phyloP scores from a whole-genome alignment of 257 asterid species.

The Verbena officinalis region DNA sequence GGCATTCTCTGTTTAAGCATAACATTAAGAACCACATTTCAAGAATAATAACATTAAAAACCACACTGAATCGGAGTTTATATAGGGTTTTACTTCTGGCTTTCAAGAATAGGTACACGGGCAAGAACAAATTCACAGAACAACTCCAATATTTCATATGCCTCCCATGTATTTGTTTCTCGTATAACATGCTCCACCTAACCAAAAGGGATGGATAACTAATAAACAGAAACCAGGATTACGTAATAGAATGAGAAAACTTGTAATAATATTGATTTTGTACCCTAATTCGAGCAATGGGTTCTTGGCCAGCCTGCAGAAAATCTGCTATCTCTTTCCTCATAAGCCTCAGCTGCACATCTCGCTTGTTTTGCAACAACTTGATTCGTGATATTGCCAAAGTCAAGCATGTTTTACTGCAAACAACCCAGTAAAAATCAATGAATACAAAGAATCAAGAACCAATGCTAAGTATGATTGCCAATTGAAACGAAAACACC shows the following conservation, averaged over 20 bases:
- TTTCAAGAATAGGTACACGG: conserved; percentile 84
- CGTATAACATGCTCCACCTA: conserved; percentile 96
- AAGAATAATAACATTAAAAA: conserved; percentile 9
- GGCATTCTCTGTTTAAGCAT: conserved; percentile 73
- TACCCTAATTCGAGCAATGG: conserved; percentile 92
- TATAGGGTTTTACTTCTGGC: conserved; percentile 56
- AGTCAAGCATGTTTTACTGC: conserved; percentile 89
- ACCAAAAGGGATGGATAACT: conserved; percentile 25
- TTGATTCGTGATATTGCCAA: conserved; percentile 85
- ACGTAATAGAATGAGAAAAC: conserved; percentile 3
- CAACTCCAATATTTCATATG: conserved; percentile 78
- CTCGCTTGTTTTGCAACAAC: conserved; percentile 89
- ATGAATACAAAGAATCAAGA: conserved; percentile 1
- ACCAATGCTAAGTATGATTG: not conserved
- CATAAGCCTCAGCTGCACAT: conserved; percentile 77
- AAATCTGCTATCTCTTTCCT: conserved; percentile 89
- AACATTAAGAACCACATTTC: not conserved
- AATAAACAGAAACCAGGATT: not conserved
- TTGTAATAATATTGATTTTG: conserved; percentile 12
- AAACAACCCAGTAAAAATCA: conserved; percentile 30
- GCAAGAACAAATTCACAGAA: conserved; percentile 87
- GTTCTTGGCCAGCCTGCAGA: conserved; percentile 86
- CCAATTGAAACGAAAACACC: not conserved
- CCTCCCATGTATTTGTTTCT: conserved; percentile 89
- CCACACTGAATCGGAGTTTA: conserved; percentile 5